Base-by-base conservation (phyloP, 1,284 basidiomycete genomes). In the Tausonia pullulans region DNA sequence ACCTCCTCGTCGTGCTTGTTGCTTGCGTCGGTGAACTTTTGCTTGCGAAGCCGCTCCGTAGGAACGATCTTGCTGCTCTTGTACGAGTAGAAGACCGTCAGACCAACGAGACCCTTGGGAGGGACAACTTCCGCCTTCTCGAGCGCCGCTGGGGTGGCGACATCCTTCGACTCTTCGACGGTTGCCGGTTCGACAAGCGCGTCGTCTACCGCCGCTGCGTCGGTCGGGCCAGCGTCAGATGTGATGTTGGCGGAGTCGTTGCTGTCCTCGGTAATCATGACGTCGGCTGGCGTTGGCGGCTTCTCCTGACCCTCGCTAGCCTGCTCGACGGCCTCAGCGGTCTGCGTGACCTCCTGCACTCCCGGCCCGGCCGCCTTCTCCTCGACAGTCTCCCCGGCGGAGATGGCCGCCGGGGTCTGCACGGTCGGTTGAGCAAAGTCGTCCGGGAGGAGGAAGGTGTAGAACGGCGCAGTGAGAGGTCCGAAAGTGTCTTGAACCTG, bases 1-100 rank as follows among this genome's bases (percentile, higher is more conserved):
- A 79, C 75, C 68, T 82, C 81, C 69, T 82, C 81, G 68, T 82
- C 81, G 71, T 76, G 79, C 5, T 80, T 69, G 71, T 82, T 82
- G 56, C 74, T 77, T 7, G 81, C 81, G 70, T 82, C 81, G 5
- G 77, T 78, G 5, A 79, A 65, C 46, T 56, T 57, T 50, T 65
- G 51, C 2, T 50, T 27, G 43, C 59, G 61, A 13, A 65, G 44
- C 27, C 43, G 60, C 39, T 60, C 60, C 7, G 54, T 56, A 11
- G 64, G 64, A 13, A 65, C 64, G 48, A n/a, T 53, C 13, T 51
- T 51, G 9, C 59, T 54, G 16, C 51, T 10, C 27, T 58, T 16
- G 7, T 49, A 41, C 0, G 78, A 77, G 70, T 80, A 81, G 70
- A 71, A 80, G 27, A 82, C 74, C 16, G 70, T 66, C 52, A 64